phyloP scores from a whole-genome alignment of 2,329 filamentous ascomycete species.

The Aspergillus novoparasiticus region DNA sequence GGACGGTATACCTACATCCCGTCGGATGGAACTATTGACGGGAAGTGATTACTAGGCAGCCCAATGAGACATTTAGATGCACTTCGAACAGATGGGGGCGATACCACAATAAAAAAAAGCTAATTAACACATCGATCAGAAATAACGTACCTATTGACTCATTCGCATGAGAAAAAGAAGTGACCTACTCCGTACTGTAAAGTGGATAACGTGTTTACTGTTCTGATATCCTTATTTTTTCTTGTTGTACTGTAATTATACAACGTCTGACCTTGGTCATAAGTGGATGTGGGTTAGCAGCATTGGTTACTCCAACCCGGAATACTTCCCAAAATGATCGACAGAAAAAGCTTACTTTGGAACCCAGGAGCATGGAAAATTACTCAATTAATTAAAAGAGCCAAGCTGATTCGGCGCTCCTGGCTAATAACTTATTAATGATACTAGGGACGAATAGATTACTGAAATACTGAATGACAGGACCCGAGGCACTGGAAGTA shows the following conservation, averaged over 20 bases:
- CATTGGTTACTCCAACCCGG: neutral
- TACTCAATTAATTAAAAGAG: neutral
- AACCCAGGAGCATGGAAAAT: constrained; percentile 10
- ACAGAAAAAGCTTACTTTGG: constrained; percentile 20
- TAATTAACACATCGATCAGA: neutral
- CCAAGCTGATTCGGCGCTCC: neutral
- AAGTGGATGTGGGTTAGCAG: neutral
- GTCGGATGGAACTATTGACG: constrained; percentile 20
- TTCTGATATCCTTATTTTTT: neutral
- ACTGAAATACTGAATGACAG: constrained; percentile 20
- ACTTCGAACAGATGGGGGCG: neutral
- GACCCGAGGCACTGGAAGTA: constrained; percentile 29
- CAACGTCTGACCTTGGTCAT: too few relatives aligned
- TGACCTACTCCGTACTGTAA: neutral
- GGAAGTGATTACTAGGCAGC: constrained; percentile 10
- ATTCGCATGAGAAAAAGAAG: neutral
- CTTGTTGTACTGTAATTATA: neutral
- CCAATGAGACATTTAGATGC: constrained; percentile 17
- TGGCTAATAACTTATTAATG: neutral
- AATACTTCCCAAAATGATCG: constrained; percentile 13
- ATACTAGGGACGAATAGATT: neutral
- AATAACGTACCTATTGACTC: neutral
- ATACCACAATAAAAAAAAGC: neutral
- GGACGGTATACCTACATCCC: neutral
- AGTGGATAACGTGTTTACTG: neutral